Evolutionary conservation across 2,329 filamentous ascomycete species (phyloP).

Genomic region (Bipolaris zeicola): DNA sequence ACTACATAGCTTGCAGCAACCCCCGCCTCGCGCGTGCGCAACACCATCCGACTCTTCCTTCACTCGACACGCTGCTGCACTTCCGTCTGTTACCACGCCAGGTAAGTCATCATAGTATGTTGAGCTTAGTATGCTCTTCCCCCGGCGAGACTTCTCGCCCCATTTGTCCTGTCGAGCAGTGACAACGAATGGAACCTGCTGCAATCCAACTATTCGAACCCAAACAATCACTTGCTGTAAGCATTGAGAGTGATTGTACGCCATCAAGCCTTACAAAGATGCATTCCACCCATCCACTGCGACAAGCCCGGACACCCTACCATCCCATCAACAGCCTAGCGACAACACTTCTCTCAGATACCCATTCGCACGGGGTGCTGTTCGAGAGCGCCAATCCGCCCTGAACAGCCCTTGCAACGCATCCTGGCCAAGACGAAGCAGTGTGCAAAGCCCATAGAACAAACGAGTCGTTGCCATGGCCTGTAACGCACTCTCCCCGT

Average conservation of each 20-base stretch:
- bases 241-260: conserved; percentile 10
- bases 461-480: background rate
- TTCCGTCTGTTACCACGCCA: background rate
- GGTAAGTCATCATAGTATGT: conserved; percentile 11
- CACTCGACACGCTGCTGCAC: background rate
- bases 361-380: conserved; percentile 9
- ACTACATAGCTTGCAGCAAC: conserved; percentile 30
- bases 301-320: conserved; percentile 1
- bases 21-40: conserved; percentile 32
- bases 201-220: conserved; percentile 5
- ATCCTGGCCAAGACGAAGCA: background rate
- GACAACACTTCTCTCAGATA: conserved; percentile 8
- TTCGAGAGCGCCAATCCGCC: conserved; percentile 17
- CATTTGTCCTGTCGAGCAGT: conserved; percentile 6
- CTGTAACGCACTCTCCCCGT: background rate
- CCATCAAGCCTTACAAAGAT: conserved; percentile 14
- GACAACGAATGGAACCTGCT: conserved; percentile 2
- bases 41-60: conserved; percentile 5
- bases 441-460: background rate
- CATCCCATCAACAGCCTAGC: conserved; percentile 17
- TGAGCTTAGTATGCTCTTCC: conserved; percentile 14
- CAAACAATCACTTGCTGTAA: conserved; percentile 5
- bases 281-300: conserved; percentile 3
- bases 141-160: conserved; percentile 1
- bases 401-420: background rate